Evolutionary conservation across 495 filamentous ascomycete genomes (phyloP), one percentile per base, ranked within the genome.

Genomic region (Trichocladium antarcticum): DNA sequence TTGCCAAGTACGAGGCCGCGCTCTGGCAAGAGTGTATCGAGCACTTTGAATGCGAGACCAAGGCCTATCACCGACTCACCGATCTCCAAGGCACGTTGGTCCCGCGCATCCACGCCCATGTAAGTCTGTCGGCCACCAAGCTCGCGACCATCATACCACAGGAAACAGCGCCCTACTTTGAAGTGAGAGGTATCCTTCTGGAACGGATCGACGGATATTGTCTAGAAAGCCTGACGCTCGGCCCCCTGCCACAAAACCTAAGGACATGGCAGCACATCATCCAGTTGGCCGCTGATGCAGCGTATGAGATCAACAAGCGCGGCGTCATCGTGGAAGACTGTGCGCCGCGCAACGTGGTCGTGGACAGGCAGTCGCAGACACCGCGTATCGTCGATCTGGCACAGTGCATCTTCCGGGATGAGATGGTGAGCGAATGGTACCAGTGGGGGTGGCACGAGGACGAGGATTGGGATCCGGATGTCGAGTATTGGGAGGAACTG

Each of bases 31-130:
- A 40, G 7, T 48, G 45, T 24, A 34, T 32, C 37, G 37, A 48
- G 14, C 14, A 48, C 27, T 48, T 48, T 41, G 45, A 48, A 34
- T 48, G 45, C 37, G 45, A 48, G 37, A 41, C 45, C 37, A 41
- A 48, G 37, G 37, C 45, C 37, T 48, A 48, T 24, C 0, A 48
- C 27, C 36, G 37, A 34, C 45, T 48, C 37, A 12, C 45, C 45
- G 19, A 48, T 22, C 28, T 32, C 37, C 37, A 48, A 5, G 45
- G 45, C 45, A 48, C 0, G 19, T 32, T 41, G 27, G 27, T 40
- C 7, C 37, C 45, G 15, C 45, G 45, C 22, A 7, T 47, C 2
- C 12, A 8, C 2, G 45, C 35, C 45, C 36, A 47, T 31, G 27
- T 47, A 21, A 47, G 35, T 38, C 37, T 38, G 34, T 47, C 44